These are phyloP conservation scores for Magnusiomyces clavatus DNA, from an alignment of 1,139 yeast genomes.

Conservation along the genomic window DNA sequence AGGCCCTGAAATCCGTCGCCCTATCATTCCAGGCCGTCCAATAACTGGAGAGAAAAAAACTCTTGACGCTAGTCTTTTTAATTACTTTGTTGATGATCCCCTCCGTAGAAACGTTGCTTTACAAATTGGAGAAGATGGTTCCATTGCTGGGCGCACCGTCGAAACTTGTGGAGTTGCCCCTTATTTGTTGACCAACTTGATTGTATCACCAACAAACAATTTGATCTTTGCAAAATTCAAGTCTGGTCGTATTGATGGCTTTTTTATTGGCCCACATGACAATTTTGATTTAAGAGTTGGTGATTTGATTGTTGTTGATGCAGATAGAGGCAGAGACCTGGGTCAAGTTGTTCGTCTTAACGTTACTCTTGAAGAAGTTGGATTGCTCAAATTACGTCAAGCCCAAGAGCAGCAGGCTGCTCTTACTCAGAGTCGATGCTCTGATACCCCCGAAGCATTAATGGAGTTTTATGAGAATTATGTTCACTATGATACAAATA, in stretches of 20 bases:
- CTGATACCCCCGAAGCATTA: constrained; percentile 17
- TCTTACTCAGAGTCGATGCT: constrained; percentile 31
- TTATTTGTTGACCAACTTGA: constrained; percentile 16
- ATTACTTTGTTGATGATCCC: too few species aligned
- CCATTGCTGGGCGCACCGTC: too few species aligned
- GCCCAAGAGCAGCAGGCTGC: constrained; percentile 69
- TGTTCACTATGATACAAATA: constrained; percentile 13
- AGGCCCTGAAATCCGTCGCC: too few species aligned
- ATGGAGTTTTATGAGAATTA: constrained; percentile 21
- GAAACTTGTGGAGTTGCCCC: background rate
- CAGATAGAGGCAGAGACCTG: constrained; percentile 92
- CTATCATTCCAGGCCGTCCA: too few species aligned
- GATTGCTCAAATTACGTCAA: constrained; percentile 71
- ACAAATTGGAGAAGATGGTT: too few species aligned
- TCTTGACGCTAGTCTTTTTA: too few species aligned
- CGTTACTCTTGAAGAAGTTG: constrained; percentile 68
- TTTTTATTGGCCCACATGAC: constrained; percentile 50
- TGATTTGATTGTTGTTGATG: constrained; percentile 89
- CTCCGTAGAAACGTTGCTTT: too few species aligned
- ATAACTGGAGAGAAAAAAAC: too few species aligned
- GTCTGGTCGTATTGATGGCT: constrained; percentile 78
- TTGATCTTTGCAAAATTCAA: constrained; percentile 75
- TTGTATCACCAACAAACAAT: constrained; percentile 28
- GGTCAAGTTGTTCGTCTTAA: constrained; percentile 68
- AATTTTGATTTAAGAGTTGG: constrained; percentile 51